Base-by-base conservation (phyloP, 164 flowering plant genomes). In the Sextonia rubra region DNA sequence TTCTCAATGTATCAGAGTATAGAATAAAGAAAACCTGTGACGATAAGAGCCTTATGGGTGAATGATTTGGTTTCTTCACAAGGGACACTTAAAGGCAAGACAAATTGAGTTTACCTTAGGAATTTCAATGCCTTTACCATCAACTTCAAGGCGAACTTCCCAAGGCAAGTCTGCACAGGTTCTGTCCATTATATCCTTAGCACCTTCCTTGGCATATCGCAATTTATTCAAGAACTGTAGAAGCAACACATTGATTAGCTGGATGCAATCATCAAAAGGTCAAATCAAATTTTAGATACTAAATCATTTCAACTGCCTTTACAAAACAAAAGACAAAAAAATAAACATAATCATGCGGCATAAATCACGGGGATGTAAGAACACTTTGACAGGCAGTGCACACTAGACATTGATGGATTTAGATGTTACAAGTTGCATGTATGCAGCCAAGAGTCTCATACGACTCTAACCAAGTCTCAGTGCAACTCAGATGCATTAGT, bases 171-270 rank as follows among this genome's bases (percentile, higher is more conserved):
- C 88, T 3, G 91, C 89, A 79, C 90, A 90, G 47, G 95, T 78
- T 83, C 92, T 81, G 76, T 86, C 95, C 92, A 90, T 80, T 62
- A 90, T 90, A 77, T 85, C 90, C 77, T 80, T 86, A 14, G 92
- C 92, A 77, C 95, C 95, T 84, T 90, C 95, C 77, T 78, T 90
- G 25, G 95, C 92, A 82, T 90, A 90, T 61, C 88, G 83, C 80
- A 90, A 72, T 82, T 90, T 88, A 74, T 90, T 90, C 69, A 90
- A 82, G 80, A 90, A 90, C 95, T 90, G 86, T 74, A 47, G 68
- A 82, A 72, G 15, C 4, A 44, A 47, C 37, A 27, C 65, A 27
- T 15, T 12, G 0, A 3, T 66, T 4, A 66, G 15, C 44, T 66
- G 52, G 30, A 27, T 52, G 58, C 58, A 52, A 61, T 56, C 60